A percentile compares a stretch with the other conserved stretches of the same genome.
Conservation (phyloP, 768 basidiomycete species). For the Mycena filopes region DNA sequence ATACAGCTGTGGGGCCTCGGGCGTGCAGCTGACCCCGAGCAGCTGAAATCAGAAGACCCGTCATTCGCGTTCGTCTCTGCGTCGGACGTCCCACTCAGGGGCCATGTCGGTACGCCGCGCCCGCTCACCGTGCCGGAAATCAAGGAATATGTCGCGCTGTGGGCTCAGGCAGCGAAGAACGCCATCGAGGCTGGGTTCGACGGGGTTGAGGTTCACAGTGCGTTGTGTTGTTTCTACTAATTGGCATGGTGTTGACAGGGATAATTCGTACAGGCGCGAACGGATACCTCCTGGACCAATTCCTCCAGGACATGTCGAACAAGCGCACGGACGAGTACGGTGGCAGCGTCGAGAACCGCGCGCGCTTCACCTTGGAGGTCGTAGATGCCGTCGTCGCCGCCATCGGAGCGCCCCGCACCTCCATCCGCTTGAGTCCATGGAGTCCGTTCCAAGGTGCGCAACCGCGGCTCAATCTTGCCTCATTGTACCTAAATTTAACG, state of each 20-base stretch:
- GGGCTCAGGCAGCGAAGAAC: conserved; percentile 12
- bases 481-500: not conserved
- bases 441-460: conserved; percentile 41
- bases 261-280: conserved; percentile 21
- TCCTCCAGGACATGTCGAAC: conserved; percentile 45
- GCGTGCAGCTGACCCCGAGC: not conserved
- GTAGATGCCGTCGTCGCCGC: conserved; percentile 51
- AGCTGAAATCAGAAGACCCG: conserved; percentile 47
- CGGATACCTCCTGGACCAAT: conserved; percentile 55
- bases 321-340: conserved; percentile 57
- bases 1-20: conserved; percentile 54
- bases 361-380: conserved; percentile 56
- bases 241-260: not conserved
- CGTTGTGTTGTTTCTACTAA: not conserved
- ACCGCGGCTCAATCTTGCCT: conserved; percentile 20
- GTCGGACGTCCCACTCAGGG: conserved; percentile 29
- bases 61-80: conserved; percentile 36
- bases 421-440: conserved; percentile 54
- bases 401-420: conserved; percentile 54
- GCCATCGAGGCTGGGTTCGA: conserved; percentile 28
- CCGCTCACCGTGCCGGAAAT: conserved; percentile 43
- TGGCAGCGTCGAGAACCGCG: conserved; percentile 59
- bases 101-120: conserved; percentile 14
- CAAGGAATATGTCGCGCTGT: conserved; percentile 15
- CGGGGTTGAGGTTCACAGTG: conserved; percentile 25